Base-by-base conservation (phyloP, 768 basidiomycete genomes). In the Mycena crocata region DNA sequence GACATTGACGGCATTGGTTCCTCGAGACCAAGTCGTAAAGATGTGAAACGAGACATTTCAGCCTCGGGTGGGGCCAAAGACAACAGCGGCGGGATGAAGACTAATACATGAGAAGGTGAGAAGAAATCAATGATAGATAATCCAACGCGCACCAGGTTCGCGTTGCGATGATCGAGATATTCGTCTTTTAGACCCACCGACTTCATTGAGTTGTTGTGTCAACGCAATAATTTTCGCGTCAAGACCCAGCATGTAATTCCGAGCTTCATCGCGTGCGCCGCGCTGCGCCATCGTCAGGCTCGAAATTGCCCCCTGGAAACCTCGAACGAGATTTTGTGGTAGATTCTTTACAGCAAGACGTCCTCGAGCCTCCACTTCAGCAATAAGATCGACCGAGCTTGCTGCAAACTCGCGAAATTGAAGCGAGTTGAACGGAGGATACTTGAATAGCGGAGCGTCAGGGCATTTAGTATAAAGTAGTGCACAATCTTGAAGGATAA, bases 271-370 rank as follows among this genome's bases (percentile, higher is more conserved):
- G 15, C 45, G 62, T 5, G 32, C 62, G 3, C 46, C 54, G 0
- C 31, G 44, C 26, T 63, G 62, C 0, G 42, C 52, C 21, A 63
- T 26, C 15, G 52, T n/a, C 19, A 63, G 12, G 7, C 54, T 28
- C 1, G 62, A 45, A 24, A 63, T n/a, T 1, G 62, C 62, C 14
- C 54, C 62, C 10, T 48, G 52, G 42, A 63, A 63, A 5, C 54
- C 46, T 13, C 39, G 52, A 30, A 49, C 62, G 3, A 63, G 52
- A 23, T 55, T 63, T n/a, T 63, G 44, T 1, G 62, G 62, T 8
- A 63, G 62, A 15, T 48, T 37, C 31, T 54, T 35, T 6, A 62
- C 13, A 2, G 51, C 40, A 3, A 54, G 37, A 12, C 34, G 24
- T 9, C 15, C 61, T 0, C 14, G 21, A 0, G 61, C 40, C 19